Evolutionary conservation across 192 early-diverging fungal species (phyloP), one percentile per base, ranked within the genome.

Genomic region (Allomyces macrogynus): DNA sequence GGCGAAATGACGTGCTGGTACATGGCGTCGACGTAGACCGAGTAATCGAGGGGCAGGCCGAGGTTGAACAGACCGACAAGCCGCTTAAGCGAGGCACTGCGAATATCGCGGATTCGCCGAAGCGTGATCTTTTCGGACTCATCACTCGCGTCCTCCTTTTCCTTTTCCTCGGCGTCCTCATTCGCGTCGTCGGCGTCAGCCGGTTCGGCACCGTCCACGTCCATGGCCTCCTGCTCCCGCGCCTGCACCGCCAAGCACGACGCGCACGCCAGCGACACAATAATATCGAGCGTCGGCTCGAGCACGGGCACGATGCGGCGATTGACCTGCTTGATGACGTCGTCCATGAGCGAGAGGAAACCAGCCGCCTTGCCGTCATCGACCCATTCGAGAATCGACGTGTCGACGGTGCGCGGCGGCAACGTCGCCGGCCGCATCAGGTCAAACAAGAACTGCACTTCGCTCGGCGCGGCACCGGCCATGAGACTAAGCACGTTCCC

Each of bases 401-500:
- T 81, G 73, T 4, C 74, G 54, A 0, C 77, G 73, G 11, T 43
- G 26, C 12, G 75, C 66, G 43, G 86, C 72, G 1, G 68, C 69
- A 25, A 65, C 68, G 67, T 96, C 96, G 3, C 92, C 84, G 62
- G 81, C 84, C 14, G 70, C 70, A 95, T 86, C 62, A 99, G 76
- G 57, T 87, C 76, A 22, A 95, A 73, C 44, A 99, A 86, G 20
- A 75, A 70, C 24, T 70, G 76, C 25, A 91, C 76, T 68, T 95
- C 91, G 9, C 71, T 68, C 32, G 76, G 72, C 5, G 75, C 68
- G 63, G 89, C 78, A 18, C 79, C 77, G n/a, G 84, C 78, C 25
- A 96, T 74, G 24, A 87, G 90, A n/a, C 80, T 78, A 62, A 98
- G 76, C 64, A 97, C 87, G 23, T 91, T 90, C 62, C 78, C 76